phyloP scores from a whole-genome alignment of 257 asterid genomes.

The Ocimum tenuiflorum region DNA sequence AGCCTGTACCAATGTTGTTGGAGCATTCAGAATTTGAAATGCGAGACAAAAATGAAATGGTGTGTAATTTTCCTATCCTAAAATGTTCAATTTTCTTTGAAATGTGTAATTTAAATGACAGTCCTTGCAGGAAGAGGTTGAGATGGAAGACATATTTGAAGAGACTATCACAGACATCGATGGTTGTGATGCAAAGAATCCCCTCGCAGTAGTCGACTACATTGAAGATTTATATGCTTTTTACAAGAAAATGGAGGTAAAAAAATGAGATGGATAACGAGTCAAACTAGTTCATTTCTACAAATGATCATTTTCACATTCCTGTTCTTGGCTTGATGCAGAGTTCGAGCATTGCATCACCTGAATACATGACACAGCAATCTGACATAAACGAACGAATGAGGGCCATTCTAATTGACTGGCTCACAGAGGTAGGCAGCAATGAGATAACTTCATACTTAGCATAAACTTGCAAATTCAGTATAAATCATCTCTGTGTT shows the following conservation, averaged over 20 bases:
- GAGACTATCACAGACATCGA: slow-evolving; percentile 55
- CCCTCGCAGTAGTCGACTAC: no score
- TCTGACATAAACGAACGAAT: slow-evolving; percentile 62
- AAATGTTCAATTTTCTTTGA: not conserved
- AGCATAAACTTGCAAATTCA: not conserved
- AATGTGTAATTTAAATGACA: slow-evolving; percentile 18
- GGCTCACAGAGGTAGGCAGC: slow-evolving; percentile 43
- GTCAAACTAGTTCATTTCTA: not conserved
- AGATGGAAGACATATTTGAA: no score
- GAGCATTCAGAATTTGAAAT: slow-evolving; percentile 41
- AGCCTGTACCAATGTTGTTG: slow-evolving; percentile 71
- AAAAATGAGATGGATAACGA: not conserved
- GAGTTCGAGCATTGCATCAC: slow-evolving; percentile 51
- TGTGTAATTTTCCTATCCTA: slow-evolving; percentile 4
- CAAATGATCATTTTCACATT: not conserved
- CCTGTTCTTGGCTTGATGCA: slow-evolving; percentile 13
- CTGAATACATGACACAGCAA: slow-evolving; percentile 59
- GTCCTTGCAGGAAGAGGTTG: no score
- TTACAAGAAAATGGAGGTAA: slow-evolving; percentile 68
- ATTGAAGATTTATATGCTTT: slow-evolving; percentile 58
- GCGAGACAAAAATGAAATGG: slow-evolving; percentile 41
- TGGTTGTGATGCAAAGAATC: slow-evolving; percentile 42
- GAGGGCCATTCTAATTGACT: slow-evolving; percentile 80
- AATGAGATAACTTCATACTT: not conserved
- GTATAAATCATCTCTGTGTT: not conserved